A percentile compares a stretch with the other conserved stretches of the same genome.
Evolutionary conservation across 345 rosid species (phyloP).

Genomic region (Geranium brycei): DNA sequence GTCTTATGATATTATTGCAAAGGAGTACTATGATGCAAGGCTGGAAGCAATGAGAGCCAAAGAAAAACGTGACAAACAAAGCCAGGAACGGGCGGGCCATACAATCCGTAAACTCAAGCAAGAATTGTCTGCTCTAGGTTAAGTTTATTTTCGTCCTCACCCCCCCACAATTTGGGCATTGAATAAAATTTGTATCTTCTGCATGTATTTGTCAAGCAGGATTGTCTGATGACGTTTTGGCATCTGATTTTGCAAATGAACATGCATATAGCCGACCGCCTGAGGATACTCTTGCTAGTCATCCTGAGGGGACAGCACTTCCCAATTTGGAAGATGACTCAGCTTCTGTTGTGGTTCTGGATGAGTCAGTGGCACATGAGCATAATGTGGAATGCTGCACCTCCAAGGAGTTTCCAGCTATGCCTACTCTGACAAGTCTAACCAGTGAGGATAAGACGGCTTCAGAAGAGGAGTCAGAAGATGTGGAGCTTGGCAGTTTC

Average conservation of each 20-base stretch:
- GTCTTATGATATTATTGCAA: conserved; percentile 48
- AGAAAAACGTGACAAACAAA: conserved; percentile 51
- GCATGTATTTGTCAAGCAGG: conserved; percentile 43
- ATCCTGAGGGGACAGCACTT: conserved; percentile 13
- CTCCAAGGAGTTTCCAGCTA: conserved; percentile 22
- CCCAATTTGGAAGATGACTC: conserved; percentile 14
- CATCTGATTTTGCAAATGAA: conserved; percentile 38
- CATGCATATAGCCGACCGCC: conserved; percentile 11
- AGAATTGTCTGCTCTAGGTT: conserved; percentile 76
- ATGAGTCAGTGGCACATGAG: conserved; percentile 17
- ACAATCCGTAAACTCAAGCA: conserved; percentile 72
- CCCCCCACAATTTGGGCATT: conserved; percentile 10
- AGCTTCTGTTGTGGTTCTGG: conserved; percentile 12
- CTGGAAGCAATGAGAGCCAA: conserved; percentile 69
- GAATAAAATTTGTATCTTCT: conserved; percentile 16
- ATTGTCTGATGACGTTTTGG: conserved; percentile 51
- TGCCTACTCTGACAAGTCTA: conserved; percentile 15
- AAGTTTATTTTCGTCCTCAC: conserved; percentile 13
- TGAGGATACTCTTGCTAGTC: conserved; percentile 16
- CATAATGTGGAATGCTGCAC: conserved; percentile 19
- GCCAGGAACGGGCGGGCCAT: conserved; percentile 58
- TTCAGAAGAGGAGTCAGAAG: conserved; percentile 28
- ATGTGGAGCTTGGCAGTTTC: conserved; percentile 57
- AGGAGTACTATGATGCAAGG: conserved; percentile 60
- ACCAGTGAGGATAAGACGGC: conserved; percentile 12